These are phyloP conservation scores for Typha latifolia DNA, from an alignment of 176 grass and related monocot species.

Conservation along the genomic window DNA sequence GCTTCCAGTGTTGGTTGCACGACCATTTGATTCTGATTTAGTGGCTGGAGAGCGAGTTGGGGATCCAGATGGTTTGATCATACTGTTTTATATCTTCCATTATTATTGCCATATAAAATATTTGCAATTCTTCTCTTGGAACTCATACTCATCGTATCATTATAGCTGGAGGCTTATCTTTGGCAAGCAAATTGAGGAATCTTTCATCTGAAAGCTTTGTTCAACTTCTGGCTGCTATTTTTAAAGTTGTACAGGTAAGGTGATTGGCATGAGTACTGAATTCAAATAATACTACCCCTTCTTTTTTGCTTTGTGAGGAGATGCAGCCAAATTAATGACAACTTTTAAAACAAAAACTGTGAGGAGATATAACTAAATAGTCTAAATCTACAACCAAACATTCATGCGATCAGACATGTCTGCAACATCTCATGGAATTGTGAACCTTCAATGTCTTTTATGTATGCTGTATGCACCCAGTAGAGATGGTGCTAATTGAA, in stretches of 20 bases:
- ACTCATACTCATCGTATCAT: conserved; percentile 19
- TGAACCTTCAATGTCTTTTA: no score
- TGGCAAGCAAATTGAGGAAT: conserved; percentile 80
- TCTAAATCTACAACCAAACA: no score
- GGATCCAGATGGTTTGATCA: conserved; percentile 67
- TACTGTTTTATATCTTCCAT: conserved; percentile 18
- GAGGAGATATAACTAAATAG: no score
- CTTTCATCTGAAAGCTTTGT: conserved; percentile 93
- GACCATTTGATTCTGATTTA: conserved; percentile 64
- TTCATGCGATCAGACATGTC: no score
- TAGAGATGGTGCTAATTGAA: no score
- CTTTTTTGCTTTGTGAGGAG: not conserved
- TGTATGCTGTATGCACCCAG: no score
- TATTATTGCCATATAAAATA: not conserved
- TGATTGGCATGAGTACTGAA: conserved; percentile 3
- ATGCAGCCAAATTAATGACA: not conserved
- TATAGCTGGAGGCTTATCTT: conserved; percentile 67
- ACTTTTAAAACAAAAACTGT: not conserved
- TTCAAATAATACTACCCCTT: not conserved
- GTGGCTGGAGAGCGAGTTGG: conserved; percentile 47
- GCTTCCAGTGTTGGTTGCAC: conserved; percentile 72
- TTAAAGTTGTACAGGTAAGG: conserved; percentile 83
- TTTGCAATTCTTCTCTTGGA: not conserved
- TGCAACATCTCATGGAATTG: no score
- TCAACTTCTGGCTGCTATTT: conserved; percentile 88